A percentile compares a stretch with the other conserved stretches of the same genome.
Evolutionary conservation across 2,329 filamentous ascomycete species (phyloP).

Genomic region (Mollisia scopiformis): DNA sequence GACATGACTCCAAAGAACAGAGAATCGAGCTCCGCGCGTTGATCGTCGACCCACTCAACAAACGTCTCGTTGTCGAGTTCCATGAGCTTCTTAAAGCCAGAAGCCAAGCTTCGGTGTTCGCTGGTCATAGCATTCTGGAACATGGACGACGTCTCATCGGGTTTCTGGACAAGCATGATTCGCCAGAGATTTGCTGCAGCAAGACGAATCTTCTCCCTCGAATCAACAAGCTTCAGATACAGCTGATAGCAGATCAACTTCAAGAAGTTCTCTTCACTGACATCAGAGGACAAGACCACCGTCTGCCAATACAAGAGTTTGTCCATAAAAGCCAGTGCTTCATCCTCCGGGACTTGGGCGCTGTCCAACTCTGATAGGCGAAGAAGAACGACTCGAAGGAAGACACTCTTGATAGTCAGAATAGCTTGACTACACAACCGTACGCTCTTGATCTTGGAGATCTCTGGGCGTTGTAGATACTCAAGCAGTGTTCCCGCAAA

Average conservation of each 20-base stretch:
- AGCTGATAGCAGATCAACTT: slow-evolving; percentile 90
- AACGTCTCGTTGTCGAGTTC: slow-evolving; percentile 90
- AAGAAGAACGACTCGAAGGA: slow-evolving; percentile 79
- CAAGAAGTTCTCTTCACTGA: slow-evolving; percentile 79
- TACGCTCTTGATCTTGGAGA: slow-evolving; percentile 81
- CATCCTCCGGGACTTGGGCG: slow-evolving; percentile 57
- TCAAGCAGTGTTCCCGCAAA: slow-evolving; percentile 85
- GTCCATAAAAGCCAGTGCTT: slow-evolving; percentile 74
- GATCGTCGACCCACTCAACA: slow-evolving; percentile 83
- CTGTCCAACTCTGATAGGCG: slow-evolving; percentile 83
- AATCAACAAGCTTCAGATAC: slow-evolving; percentile 83
- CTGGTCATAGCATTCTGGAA: slow-evolving; percentile 71
- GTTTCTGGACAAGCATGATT: slow-evolving; percentile 93
- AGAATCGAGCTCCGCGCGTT: slow-evolving; percentile 75
- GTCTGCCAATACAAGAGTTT: slow-evolving; percentile 96
- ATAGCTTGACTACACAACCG: slow-evolving; percentile 89
- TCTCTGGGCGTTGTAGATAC: slow-evolving; percentile 83
- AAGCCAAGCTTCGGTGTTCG: slow-evolving; percentile 72
- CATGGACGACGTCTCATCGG: slow-evolving; percentile 75
- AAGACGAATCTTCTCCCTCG: slow-evolving; percentile 66
- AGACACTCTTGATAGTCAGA: slow-evolving; percentile 72
- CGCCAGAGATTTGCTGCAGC: slow-evolving; percentile 85
- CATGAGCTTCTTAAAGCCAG: slow-evolving; percentile 81
- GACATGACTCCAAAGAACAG: slow-evolving; percentile 84
- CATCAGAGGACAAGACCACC: slow-evolving; percentile 78